Conservation (phyloP, 2,329 filamentous ascomycete species). For the Colletotrichum coccodes region DNA sequence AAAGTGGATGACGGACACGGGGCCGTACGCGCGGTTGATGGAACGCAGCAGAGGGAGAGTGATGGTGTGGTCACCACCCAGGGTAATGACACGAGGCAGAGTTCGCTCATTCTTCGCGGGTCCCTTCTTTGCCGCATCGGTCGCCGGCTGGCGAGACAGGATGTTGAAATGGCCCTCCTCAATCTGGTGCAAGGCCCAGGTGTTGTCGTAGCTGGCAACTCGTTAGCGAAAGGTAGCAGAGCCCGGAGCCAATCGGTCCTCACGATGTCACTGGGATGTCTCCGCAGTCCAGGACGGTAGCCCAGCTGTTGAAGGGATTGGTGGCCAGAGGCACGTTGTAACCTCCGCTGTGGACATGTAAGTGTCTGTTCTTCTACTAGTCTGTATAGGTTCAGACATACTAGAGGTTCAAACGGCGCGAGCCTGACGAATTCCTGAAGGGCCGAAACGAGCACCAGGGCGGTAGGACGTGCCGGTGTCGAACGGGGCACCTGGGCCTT, state of each 20-base stretch:
- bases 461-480: slow-evolving; percentile 89
- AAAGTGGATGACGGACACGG: slow-evolving; percentile 70
- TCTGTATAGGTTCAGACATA: slow-evolving; percentile 59
- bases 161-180: slow-evolving; percentile 85
- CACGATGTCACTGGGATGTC: slow-evolving; percentile 88
- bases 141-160: slow-evolving; percentile 76
- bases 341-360: slow-evolving; percentile 72
- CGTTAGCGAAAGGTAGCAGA: neutral
- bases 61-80: slow-evolving; percentile 74
- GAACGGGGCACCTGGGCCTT: slow-evolving; percentile 75
- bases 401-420: slow-evolving; percentile 87
- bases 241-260: slow-evolving; percentile 41
- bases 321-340: slow-evolving; percentile 85
- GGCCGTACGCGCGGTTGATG: slow-evolving; percentile 70
- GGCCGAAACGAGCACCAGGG: slow-evolving; percentile 85
- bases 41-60: slow-evolving; percentile 68
- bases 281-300: slow-evolving; percentile 83
- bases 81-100: slow-evolving; percentile 82
- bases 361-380: slow-evolving; percentile 10
- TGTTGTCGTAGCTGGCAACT: slow-evolving; percentile 77
- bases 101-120: slow-evolving; percentile 79
- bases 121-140: slow-evolving; percentile 73
- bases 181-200: slow-evolving; percentile 84
- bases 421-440: slow-evolving; percentile 88
- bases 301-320: slow-evolving; percentile 85